Base-by-base conservation (phyloP, 192 early-diverging fungal species). In the Coemansia sp. region DNA sequence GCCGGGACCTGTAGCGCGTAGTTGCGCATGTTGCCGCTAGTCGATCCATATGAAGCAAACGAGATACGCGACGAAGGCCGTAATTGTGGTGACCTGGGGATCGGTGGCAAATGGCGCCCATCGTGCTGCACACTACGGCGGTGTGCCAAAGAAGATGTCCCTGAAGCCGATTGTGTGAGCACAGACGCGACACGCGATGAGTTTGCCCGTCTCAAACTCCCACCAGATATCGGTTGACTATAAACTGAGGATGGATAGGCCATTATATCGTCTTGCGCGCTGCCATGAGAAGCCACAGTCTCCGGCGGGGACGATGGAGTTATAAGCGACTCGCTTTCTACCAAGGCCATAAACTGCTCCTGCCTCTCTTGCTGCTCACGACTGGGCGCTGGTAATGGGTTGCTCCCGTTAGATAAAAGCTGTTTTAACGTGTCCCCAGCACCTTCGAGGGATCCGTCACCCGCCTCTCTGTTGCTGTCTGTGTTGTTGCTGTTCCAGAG, bases 351-450 rank as follows among this genome's bases (percentile, higher is more conserved):
- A 18, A 37, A 41, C 38, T 17, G 55, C 39, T 36, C 39, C 15
- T 27, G 47, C 24, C 43, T 32, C 40, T 63, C 52, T 7, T 63
- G 60, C 3, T 26, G 29, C 7, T 48, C 13, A 5, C 15, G 34
- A 29, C 9, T 11, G 34, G 46, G 18, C 9, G 47, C 65, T 3
- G 25, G 33, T n/a, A n/a, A n/a, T 2, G 67, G 68, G 29, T 64
- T 72, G 57, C 68, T 72, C 23, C 68, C 68, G 19, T 72, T 64
- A 4, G 57, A 60, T 29, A 72, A 14, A 2, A 72, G 56, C 43
- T 50, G 53, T 32, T 57, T 56, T 18, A 73, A 27, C 18, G 71
- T 73, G 29, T 72, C 55, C n/a, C 68, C 68, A 10, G 67, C 67
- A 27, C 59, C 55, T 22, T 57, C 67, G 28, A 58, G 18, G 3